Base-by-base conservation (phyloP, 2,329 filamentous ascomycete genomes). In the Elsinoe ampelina region DNA sequence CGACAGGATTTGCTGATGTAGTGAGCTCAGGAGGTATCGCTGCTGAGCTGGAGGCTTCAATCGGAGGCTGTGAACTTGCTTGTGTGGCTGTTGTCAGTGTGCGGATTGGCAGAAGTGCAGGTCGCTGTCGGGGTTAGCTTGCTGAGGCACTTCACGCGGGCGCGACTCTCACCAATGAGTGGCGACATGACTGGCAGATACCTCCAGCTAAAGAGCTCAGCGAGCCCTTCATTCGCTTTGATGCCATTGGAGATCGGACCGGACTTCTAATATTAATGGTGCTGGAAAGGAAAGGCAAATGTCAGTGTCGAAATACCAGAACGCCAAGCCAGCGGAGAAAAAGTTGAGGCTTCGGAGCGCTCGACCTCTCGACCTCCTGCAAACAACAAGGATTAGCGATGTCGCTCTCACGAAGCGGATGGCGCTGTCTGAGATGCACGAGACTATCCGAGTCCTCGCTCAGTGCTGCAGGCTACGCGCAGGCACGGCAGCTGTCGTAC, bases 251-350 rank as follows among this genome's bases (percentile, higher is more conserved):
- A 17, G 12, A 36, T 5, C 4, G 13, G 15, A 51, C 3, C 11
- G 2, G 34, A 56, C 1, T n/a, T 6, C n/a, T 13, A 34, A 32
- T 26, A 19, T 10, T 7, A 20, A 2, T 43, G 39, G 6, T 13
- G 11, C 7, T n/a, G 32, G n/a, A 15, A 7, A 32, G 17, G n/a
- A 12, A 10, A 5, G n/a, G 2, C 6, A 10, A 19, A 43, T 41
- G 15, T 1, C 13, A 13, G 15, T 19, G 17, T n/a, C 10, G 38
- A 55, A 55, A 38, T 56, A 48, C 30, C 54, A 45, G 38, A 56
- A 56, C 19, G 54, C 54, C 54, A 56, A 56, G 54, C 43, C 42
- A 45, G 26, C 41, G 54, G 54, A 22, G 32, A 56, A 56, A 56
- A 56, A 56, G 41, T 42, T 56, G 26, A 26, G 48, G 54, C 42